Evolutionary conservation across 805 yeast genomes (phyloP), one percentile per base, ranked within the genome.

Genomic region (Starmerella riodocensis): DNA sequence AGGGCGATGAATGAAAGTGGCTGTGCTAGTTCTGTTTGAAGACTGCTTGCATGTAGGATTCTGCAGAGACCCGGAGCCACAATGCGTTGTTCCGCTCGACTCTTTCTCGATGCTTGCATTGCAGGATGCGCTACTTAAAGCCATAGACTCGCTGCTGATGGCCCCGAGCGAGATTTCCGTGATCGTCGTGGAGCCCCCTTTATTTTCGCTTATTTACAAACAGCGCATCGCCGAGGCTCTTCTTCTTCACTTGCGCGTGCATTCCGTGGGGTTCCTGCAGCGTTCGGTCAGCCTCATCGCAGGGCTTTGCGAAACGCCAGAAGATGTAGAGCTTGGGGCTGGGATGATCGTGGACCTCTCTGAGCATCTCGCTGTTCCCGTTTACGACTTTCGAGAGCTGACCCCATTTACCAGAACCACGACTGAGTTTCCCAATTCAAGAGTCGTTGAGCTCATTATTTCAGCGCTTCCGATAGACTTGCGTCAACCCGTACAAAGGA

Each of bases 101-200:
- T 16, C 23, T 7, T 23, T 5, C 6, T 4, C 11, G 16, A 13
- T 5, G 18, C 23, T 14, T 21, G 31, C 16, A 17, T 30, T 49
- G 27, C 49, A 48, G 17, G 18, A 21, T 5, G 36, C 30, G 4
- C 28, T 49, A 7, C 31, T 19, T 17, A 16, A 20, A 23, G 39
- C 39, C 3, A 22, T 51, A 23, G 42, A 37, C 21, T 25, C 37
- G 3, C 39, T 50, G 41, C 47, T 48, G 11, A 37, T 41, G 17
- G 20, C 41, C 13, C 38, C 37, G 11, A 36, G 46, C 6, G 12
- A 40, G 12, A 18, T 43, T 12, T 45, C 47, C 5, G 39, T 46
- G 2, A 44, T 49, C 0, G 22, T 52, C 4, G 41, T 49, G 1
- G 54, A 51, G 38, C 56, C 56, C 7, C 51, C 54, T n/a, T 37